phyloP scores from a whole-genome alignment of 345 rosid genomes.

The Limnanthes douglasii region DNA sequence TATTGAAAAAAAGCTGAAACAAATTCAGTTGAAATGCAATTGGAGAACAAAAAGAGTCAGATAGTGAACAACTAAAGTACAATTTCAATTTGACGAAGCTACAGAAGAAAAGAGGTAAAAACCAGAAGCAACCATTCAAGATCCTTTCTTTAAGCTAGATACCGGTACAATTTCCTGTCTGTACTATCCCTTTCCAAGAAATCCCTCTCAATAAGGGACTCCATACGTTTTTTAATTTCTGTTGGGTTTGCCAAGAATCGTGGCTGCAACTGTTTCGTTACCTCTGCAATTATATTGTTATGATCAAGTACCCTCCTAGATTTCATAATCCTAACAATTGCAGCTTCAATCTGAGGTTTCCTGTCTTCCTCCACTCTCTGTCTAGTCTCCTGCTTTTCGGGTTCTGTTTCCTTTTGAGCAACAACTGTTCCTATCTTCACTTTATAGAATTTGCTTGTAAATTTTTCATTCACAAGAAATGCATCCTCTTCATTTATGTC shows the following conservation, averaged over 20 bases:
- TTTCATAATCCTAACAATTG: constrained; percentile 96
- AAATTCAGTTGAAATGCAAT: too few species aligned
- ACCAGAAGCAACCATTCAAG: too few species aligned
- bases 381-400: constrained; percentile 95
- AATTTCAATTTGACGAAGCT: constrained; percentile 11
- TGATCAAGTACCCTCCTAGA: constrained; percentile 93
- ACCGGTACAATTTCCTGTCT: constrained; percentile 85
- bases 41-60: too few species aligned
- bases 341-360: constrained; percentile 98
- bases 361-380: constrained; percentile 99
- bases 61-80: constrained; percentile 15
- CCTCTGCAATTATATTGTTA: constrained; percentile 85
- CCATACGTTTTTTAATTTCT: constrained; percentile 93
- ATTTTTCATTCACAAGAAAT: constrained; percentile 80
- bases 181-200: constrained; percentile 89
- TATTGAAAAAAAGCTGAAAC: too few species aligned
- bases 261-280: constrained; percentile 88
- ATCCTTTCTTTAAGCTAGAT: constrained; percentile 71
- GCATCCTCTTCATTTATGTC: constrained; percentile 83
- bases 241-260: constrained; percentile 93
- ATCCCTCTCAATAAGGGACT: constrained; percentile 91
- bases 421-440: constrained; percentile 99
- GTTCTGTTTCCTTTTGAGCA: constrained; percentile 96
- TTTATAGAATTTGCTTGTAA: constrained; percentile 83
- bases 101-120: too few species aligned